phyloP scores from a whole-genome alignment of 352 stramenopile species.

The Pythium grandisporangium region DNA sequence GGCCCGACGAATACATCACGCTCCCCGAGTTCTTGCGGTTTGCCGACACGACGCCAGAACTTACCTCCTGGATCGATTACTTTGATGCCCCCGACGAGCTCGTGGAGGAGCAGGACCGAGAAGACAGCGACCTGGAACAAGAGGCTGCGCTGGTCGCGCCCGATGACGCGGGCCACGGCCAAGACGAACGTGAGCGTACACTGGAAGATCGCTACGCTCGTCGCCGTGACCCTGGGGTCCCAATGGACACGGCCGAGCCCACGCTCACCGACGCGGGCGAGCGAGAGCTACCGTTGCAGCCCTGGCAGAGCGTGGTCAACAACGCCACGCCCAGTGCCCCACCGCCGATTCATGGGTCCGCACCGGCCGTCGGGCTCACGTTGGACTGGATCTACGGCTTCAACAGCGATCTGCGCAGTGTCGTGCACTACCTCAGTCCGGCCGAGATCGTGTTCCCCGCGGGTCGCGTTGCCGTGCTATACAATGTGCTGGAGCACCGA shows the following conservation, averaged over 20 bases:
- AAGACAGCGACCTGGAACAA: conserved; percentile 52
- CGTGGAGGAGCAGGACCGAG: conserved; percentile 33
- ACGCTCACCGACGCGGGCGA: conserved; percentile 20
- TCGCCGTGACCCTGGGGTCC: conserved; percentile 41
- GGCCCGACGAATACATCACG: conserved; percentile 51
- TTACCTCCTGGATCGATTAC: conserved; percentile 78
- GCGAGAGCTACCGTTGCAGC: conserved; percentile 19
- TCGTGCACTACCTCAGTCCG: conserved; percentile 53
- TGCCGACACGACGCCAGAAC: conserved; percentile 65
- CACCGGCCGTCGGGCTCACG: conserved; percentile 49
- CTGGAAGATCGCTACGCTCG: conserved; percentile 1
- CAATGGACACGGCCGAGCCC: conserved; percentile 30
- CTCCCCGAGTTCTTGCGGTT: conserved; percentile 68
- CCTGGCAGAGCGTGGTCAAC: conserved; percentile 54
- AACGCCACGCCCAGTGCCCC: conserved; percentile 51
- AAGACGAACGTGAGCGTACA: too few relatives aligned
- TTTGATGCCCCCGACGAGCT: conserved; percentile 60
- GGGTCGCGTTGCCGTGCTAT: conserved; percentile 49
- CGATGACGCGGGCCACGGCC: not conserved
- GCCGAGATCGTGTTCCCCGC: conserved; percentile 57
- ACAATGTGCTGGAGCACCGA: conserved; percentile 62
- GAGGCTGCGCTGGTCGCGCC: not conserved
- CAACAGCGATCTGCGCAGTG: conserved; percentile 54
- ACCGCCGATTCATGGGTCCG: conserved; percentile 32
- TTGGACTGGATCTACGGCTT: conserved; percentile 78